Conservation (phyloP, 352 stramenopile species). For the Phytophthora fragariae region DNA sequence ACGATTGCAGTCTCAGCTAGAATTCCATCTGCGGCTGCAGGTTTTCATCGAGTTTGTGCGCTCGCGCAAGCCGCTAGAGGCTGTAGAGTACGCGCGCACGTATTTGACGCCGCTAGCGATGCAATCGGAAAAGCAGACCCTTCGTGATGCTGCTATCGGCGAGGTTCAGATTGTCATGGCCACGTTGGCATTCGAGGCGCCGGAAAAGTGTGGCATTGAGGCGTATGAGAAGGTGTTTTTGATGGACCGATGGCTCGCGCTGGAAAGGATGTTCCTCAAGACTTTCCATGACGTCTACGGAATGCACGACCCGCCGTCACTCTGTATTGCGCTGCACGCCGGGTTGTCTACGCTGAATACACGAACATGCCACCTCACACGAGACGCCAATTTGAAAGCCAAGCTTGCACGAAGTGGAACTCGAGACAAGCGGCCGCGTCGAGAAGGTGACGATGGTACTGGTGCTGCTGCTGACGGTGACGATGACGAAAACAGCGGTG, state of each 20-base stretch:
- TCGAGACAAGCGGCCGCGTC: constrained; percentile 30
- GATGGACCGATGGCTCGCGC: constrained; percentile 57
- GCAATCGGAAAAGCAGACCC: constrained; percentile 62
- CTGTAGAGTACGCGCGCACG: constrained; percentile 72
- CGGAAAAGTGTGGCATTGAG: constrained; percentile 66
- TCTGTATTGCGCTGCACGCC: constrained; percentile 72
- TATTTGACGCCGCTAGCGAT: constrained; percentile 72
- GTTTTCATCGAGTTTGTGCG: constrained; percentile 87
- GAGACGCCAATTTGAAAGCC: constrained; percentile 48
- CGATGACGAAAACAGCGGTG: constrained; percentile 22
- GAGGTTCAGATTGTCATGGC: constrained; percentile 79
- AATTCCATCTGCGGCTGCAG: constrained; percentile 79
- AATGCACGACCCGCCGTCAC: constrained; percentile 68
- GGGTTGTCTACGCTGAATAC: constrained; percentile 83
- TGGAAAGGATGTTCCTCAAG: constrained; percentile 66
- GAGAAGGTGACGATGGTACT: constrained; percentile 29
- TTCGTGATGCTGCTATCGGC: constrained; percentile 63
- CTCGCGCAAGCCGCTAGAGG: constrained; percentile 69
- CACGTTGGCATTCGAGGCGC: constrained; percentile 73
- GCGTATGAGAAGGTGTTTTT: constrained; percentile 74
- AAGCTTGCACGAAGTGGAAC: constrained; percentile 39
- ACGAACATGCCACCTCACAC: constrained; percentile 65
- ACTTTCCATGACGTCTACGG: constrained; percentile 78
- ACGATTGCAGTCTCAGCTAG: constrained; percentile 71
- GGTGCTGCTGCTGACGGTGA: constrained; percentile 4